A percentile compares a stretch with the other conserved stretches of the same genome.
Conservation (phyloP, 345 rosid genomes). For the Rhodomyrtus tomentosa region DNA sequence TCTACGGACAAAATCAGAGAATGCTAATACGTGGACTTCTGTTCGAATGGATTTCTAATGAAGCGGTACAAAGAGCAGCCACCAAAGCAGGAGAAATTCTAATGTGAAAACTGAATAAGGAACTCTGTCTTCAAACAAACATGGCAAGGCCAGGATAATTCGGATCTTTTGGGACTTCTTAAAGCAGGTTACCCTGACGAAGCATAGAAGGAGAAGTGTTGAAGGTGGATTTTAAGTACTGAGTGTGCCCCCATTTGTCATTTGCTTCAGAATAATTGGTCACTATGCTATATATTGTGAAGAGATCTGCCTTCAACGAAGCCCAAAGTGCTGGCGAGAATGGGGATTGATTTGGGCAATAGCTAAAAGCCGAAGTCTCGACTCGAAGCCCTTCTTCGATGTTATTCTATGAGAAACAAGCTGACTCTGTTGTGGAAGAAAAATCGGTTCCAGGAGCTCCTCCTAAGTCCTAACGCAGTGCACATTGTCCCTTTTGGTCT, state of each 20-base stretch:
- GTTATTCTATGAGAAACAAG: neutral
- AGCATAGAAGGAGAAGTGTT: neutral
- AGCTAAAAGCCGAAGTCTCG: neutral
- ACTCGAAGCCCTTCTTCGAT: neutral
- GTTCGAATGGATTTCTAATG: neutral
- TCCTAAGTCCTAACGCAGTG: neutral
- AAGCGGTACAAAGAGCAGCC: neutral
- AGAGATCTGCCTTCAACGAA: neutral
- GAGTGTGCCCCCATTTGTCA: neutral
- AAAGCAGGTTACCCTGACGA: neutral
- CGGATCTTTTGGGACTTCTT: neutral
- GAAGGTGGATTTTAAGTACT: neutral
- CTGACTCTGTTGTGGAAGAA: neutral
- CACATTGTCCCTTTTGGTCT: neutral
- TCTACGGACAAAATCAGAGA: neutral
- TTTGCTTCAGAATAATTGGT: neutral
- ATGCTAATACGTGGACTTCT: neutral
- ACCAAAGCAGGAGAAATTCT: neutral
- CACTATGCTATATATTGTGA: neutral
- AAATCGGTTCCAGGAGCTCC: neutral
- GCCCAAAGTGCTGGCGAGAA: neutral
- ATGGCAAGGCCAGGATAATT: neutral
- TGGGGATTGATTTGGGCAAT: neutral
- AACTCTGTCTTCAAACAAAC: neutral
- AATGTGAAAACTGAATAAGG: neutral